Conservation (phyloP, 192 early-diverging fungal genomes). For the Oehlia diaphana region DNA sequence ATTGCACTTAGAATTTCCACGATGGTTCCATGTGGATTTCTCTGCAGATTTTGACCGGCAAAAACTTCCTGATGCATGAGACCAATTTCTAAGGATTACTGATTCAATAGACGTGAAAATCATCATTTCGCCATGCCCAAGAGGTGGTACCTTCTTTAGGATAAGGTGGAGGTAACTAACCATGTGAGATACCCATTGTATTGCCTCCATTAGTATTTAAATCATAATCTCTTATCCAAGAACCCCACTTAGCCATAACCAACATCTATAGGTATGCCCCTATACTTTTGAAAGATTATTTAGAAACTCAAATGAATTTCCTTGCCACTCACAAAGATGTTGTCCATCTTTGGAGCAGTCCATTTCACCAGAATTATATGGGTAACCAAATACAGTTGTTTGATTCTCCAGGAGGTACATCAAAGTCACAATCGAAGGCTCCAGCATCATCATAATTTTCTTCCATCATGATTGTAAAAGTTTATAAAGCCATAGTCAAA, state of each 20-base stretch:
- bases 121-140: neutral
- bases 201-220: neutral
- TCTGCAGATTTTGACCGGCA: no score
- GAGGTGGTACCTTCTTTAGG: neutral
- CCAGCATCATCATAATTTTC: neutral
- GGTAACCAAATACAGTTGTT: neutral
- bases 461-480: neutral
- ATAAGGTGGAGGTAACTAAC: neutral
- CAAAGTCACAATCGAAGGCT: neutral
- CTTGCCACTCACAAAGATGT: neutral
- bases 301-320: neutral
- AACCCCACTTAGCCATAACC: neutral
- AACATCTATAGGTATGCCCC: neutral
- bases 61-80: no score
- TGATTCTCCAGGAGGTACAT: neutral
- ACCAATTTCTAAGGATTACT: no score
- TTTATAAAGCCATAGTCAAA: conserved; percentile 1
- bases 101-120: no score
- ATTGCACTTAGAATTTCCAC: no score
- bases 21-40: no score
- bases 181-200: neutral
- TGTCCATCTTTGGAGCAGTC: neutral
- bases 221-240: conserved; percentile 1
- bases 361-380: neutral
- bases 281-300: neutral